These are phyloP conservation scores for Mucor ambiguus DNA, from an alignment of 371 early-diverging fungal genomes.

Conservation along the genomic window DNA sequence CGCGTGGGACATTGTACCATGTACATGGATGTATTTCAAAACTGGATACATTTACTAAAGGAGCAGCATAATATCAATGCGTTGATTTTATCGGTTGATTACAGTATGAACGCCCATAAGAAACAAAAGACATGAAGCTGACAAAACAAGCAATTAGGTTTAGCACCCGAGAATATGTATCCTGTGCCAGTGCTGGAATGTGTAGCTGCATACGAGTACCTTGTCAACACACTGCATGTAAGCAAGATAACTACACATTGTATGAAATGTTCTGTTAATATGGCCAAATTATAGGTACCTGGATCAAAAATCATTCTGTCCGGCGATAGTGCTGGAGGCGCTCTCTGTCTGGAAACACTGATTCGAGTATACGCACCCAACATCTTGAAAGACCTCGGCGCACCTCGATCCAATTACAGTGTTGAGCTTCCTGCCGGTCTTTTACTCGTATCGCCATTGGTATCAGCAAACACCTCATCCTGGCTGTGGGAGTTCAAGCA, in stretches of 20 bases:
- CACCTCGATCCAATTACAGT: constrained; percentile 18
- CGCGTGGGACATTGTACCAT: constrained; percentile 37
- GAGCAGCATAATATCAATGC: constrained; percentile 36
- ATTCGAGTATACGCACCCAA: constrained; percentile 42
- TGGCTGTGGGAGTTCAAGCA: constrained; percentile 26
- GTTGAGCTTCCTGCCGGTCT: constrained; percentile 40
- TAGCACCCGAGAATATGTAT: constrained; percentile 47
- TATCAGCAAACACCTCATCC: constrained; percentile 39
- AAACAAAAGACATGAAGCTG: neutral
- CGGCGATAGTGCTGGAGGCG: constrained; percentile 46
- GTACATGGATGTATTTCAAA: constrained; percentile 47
- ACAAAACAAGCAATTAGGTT: constrained; percentile 2
- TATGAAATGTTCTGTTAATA: neutral
- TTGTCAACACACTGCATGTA: constrained; percentile 30
- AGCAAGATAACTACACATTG: neutral
- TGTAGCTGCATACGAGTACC: constrained; percentile 44
- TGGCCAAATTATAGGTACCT: constrained; percentile 9
- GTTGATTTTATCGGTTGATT: constrained; percentile 47
- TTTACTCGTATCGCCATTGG: constrained; percentile 43
- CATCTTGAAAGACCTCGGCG: constrained; percentile 39
- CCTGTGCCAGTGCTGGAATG: constrained; percentile 46
- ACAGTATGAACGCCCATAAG: constrained; percentile 13
- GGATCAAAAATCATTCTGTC: constrained; percentile 33
- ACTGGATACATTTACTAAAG: constrained; percentile 40
- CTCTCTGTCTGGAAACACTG: constrained; percentile 40